Base-by-base conservation (phyloP, 2,329 filamentous ascomycete genomes). In the Colletotrichum tanaceti region DNA sequence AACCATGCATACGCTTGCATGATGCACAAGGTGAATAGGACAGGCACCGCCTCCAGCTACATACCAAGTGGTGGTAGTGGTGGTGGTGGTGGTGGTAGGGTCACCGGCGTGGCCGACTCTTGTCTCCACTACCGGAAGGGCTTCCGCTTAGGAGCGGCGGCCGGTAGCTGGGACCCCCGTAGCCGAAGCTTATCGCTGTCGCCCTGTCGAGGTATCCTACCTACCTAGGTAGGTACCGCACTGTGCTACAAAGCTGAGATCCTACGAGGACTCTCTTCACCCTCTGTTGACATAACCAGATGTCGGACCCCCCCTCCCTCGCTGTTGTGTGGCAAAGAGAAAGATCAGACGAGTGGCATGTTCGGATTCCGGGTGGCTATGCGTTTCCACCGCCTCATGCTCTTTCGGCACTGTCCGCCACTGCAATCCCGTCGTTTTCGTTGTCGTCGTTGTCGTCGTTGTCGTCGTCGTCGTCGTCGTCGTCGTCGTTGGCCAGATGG, bases 1-100 rank as follows among this genome's bases (percentile, higher is more conserved):
- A 63, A 44, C 59, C 44, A 44, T 57, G 58, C 57, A 61, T 65
- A 24, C 49, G 62, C 22, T 18, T 41, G 39, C 24, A 20, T 63
- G 43, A 32, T 32, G 1, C 39, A 63, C 22, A 59, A 39, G 16
- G 43, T 44, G 6, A 50, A 11, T 16, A 20, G 28, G 28, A 10
- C 28, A 32, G 9, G 28, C 28, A 32, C 28, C 28, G 28, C 28
- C 28, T 32, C 28, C 7, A 32, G 28, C 28, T 32, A 32, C 28
- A 7, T 32, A 32, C 28, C 28, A 1, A n/a, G n/a, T 13, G 20
- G n/a, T 50, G 46, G 28, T 28, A n/a, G 39, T 35, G 44, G 32
- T 44, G 47, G 47, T 9, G 46, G 22, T 24, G 24, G 3, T 50
- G 24, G 35, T 24, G 20, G n/a, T n/a, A n/a, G 28, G 9, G 7